Base-by-base conservation (phyloP, 352 stramenopile species). In the Phytophthora citrophthora region DNA sequence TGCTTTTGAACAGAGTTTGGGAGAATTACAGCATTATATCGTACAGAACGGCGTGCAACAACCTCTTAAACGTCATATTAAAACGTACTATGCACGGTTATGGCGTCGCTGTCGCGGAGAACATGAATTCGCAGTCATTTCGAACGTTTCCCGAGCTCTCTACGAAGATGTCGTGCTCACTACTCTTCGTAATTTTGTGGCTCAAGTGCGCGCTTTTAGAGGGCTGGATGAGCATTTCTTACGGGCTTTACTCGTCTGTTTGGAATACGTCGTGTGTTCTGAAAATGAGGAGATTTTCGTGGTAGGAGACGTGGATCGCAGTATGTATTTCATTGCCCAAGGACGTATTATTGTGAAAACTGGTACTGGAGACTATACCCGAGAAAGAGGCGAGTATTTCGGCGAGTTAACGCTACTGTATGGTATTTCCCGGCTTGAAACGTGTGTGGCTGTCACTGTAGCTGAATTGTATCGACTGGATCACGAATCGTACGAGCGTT, bases 281-380 rank as follows among this genome's bases (percentile, higher is more conserved):
- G 80, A 88, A 46, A 68, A 76, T 11, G 83, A 92, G 50, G 76
- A 91, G 49, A 70, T 93, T 18, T 70, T 91, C 41, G 76, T 85
- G 47, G 64, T 60, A 15, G 85, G 86, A 2, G 86, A 94, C 56
- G 81, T 93, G 15, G 84, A 93, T 47, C 69, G 81, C 5, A 87
- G 70, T 54, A 93, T 94, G 86, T 94, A 94, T 56, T 92, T 94
- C 34, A 92, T 94, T 48, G 72, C 77, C 0, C 60, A 77, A 3
- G 86, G 86, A 0, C 82, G 81, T 6, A 52, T 94, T 8, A 61
- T 93, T 27, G 70, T 93, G 16, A 89, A 81, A 51, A 64, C 77
- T 1, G 74, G 75, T n/a, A 69, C 67, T 1, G 70, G 44, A 5
- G 84, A 91, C 23, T 32, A 60, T 29, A 77, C 63, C 1, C 85